Conservation (phyloP, 306 rosid species). For the Oemleria cerasiformis region DNA sequence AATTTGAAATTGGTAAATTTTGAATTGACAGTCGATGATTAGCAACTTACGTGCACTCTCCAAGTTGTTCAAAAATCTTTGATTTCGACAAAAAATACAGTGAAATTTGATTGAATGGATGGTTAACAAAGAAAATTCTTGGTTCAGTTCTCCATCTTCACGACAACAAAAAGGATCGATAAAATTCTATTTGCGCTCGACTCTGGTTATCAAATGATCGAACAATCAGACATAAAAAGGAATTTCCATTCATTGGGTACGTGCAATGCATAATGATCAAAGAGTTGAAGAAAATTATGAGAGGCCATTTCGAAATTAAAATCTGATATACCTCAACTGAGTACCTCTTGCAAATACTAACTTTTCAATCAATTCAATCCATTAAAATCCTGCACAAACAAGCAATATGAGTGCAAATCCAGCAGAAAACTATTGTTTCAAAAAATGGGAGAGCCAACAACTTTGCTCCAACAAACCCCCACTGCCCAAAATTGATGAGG, state of each 20-base stretch:
- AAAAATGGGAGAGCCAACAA: constrained; percentile 27
- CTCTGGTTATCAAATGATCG: no score
- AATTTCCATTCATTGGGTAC: no score
- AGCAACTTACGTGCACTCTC: no score
- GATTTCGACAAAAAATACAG: neutral
- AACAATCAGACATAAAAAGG: no score
- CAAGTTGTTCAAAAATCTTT: neutral
- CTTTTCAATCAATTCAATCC: neutral
- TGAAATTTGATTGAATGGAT: no score
- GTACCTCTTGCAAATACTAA: neutral
- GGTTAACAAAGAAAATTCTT: no score
- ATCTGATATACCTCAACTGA: neutral
- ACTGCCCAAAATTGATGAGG: constrained; percentile 29
- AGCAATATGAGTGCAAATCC: neutral
- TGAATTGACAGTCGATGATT: no score
- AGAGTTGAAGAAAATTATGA: neutral
- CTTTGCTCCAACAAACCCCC: constrained; percentile 27
- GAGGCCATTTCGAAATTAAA: neutral
- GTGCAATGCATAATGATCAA: neutral
- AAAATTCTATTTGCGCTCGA: no score
- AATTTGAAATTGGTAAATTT: no score
- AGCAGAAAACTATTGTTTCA: constrained; percentile 25
- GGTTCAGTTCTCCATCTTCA: no score
- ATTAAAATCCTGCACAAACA: neutral
- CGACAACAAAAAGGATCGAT: no score